A percentile compares a stretch with the other conserved stretches of the same genome.
Evolutionary conservation across 768 basidiomycete species (phyloP).

Genomic region (Termitomyces sp.): DNA sequence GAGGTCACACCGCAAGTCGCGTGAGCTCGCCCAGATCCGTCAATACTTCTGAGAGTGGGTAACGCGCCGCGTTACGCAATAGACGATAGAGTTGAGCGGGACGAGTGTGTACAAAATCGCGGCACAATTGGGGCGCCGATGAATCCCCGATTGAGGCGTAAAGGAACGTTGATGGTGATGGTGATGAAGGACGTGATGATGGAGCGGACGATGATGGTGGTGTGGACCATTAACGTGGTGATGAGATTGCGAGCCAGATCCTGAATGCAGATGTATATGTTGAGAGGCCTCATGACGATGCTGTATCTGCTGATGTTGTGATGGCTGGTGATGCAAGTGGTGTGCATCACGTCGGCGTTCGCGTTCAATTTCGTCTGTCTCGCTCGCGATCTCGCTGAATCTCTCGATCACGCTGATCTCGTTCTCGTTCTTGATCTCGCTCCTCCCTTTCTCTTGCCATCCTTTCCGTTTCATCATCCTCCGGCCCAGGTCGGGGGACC

Average conservation of each 20-base stretch:
- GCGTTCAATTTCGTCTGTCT: conserved; percentile 11
- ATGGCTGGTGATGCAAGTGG: conserved; percentile 33
- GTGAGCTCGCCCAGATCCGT: too few relatives aligned
- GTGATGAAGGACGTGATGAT: conserved; percentile 46
- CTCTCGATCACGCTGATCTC: conserved; percentile 18
- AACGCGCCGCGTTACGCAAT: too few relatives aligned
- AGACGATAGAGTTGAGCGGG: too few relatives aligned
- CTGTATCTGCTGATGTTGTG: conserved; percentile 23
- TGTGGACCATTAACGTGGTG: conserved; percentile 36
- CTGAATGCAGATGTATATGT: conserved; percentile 28
- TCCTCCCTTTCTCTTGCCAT: conserved; percentile 29
- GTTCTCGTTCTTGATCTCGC: conserved; percentile 16
- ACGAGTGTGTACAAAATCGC: too few relatives aligned
- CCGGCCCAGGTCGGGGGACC: too few relatives aligned
- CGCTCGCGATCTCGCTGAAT: conserved; percentile 23
- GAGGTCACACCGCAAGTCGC: too few relatives aligned
- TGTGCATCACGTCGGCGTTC: conserved; percentile 24
- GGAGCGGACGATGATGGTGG: conserved; percentile 42
- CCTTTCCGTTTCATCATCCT: conserved; percentile 20
- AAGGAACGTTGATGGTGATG: conserved; percentile 28
- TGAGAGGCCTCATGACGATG: conserved; percentile 27
- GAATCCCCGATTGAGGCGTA: conserved; percentile 7
- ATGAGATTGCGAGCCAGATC: conserved; percentile 20
- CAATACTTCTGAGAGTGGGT: too few relatives aligned
- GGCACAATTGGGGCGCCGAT: too few relatives aligned